Evolutionary conservation across 2,329 filamentous ascomycete genomes (phyloP).

Genomic region (Claviceps citrina): DNA sequence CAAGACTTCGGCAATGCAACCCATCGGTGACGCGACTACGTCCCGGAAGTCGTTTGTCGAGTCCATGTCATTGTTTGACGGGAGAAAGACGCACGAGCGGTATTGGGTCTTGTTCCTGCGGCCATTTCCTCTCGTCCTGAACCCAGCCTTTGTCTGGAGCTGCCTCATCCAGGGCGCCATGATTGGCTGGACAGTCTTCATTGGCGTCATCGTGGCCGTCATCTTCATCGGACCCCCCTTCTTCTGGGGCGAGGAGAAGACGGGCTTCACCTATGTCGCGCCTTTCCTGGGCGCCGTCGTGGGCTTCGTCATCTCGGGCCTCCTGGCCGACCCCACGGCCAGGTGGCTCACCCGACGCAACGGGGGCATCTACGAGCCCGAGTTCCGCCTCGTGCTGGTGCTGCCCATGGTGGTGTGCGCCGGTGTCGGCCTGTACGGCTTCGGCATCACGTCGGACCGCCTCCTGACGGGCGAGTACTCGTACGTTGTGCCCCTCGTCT

Average conservation of each 20-base stretch:
- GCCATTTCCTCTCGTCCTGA: slow-evolving; percentile 67
- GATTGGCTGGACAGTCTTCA: slow-evolving; percentile 92
- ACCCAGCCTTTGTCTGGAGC: slow-evolving; percentile 73
- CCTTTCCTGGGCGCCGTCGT: slow-evolving; percentile 71
- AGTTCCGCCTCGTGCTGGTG: slow-evolving; percentile 74
- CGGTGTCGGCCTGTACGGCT: slow-evolving; percentile 67
- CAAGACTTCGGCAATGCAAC: slow-evolving; percentile 18
- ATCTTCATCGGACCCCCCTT: slow-evolving; percentile 70
- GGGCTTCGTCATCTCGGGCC: slow-evolving; percentile 61
- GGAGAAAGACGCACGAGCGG: slow-evolving; percentile 62
- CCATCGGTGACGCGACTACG: slow-evolving; percentile 19
- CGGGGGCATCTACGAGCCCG: slow-evolving; percentile 73
- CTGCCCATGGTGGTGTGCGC: slow-evolving; percentile 68
- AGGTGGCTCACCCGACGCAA: slow-evolving; percentile 58
- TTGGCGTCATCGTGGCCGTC: slow-evolving; percentile 66
- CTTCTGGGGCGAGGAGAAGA: slow-evolving; percentile 66
- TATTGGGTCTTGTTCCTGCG: slow-evolving; percentile 53
- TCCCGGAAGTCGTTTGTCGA: slow-evolving; percentile 43
- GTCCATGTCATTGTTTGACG: slow-evolving; percentile 58
- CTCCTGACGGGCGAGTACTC: slow-evolving; percentile 40
- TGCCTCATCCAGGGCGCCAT: slow-evolving; percentile 71
- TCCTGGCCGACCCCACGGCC: slow-evolving; percentile 58
- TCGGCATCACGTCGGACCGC: slow-evolving; percentile 56
- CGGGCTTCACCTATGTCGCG: slow-evolving; percentile 75
- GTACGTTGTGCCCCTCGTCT: slow-evolving; percentile 62